phyloP scores from a whole-genome alignment of 208 protist genomes.

The Strigomonas oncopelti region DNA sequence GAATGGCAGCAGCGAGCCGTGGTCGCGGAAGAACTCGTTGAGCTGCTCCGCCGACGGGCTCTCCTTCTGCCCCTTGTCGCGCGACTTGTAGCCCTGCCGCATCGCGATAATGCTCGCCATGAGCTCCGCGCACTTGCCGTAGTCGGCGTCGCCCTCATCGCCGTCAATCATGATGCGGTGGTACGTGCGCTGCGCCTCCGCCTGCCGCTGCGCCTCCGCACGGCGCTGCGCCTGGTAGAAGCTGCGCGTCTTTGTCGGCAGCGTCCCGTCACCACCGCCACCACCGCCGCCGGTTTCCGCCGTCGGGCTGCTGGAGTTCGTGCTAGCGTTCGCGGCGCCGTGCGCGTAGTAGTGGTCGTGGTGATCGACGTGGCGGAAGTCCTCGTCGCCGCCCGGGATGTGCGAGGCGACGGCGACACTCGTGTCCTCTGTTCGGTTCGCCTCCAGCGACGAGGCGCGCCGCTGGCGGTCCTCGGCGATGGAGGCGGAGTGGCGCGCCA shows the following conservation, averaged over 20 bases:
- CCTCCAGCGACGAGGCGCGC: background rate
- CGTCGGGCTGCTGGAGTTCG: background rate
- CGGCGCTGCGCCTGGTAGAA: background rate
- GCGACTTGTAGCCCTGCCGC: conserved; percentile 64
- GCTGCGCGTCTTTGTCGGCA: background rate
- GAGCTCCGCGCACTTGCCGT: conserved; percentile 64
- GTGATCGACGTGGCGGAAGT: background rate
- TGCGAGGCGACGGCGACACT: background rate
- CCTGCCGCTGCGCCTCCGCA: conserved; percentile 6
- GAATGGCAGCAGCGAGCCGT: background rate
- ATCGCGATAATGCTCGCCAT: conserved; percentile 63
- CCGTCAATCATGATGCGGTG: conserved; percentile 75
- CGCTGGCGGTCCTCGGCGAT: background rate
- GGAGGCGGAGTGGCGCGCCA: background rate
- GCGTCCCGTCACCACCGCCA: background rate
- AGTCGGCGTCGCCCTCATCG: conserved; percentile 74
- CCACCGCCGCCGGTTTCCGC: background rate
- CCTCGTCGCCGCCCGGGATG: background rate
- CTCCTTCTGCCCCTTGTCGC: conserved; percentile 71
- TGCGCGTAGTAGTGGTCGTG: background rate
- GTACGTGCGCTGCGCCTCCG: conserved; percentile 28
- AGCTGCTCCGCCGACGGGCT: conserved; percentile 27
- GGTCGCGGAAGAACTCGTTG: conserved; percentile 15
- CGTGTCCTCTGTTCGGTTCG: background rate
- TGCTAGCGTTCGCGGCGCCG: background rate